Evolutionary conservation across 2,329 filamentous ascomycete genomes (phyloP).

Genomic region (Nothopassalora personata): DNA sequence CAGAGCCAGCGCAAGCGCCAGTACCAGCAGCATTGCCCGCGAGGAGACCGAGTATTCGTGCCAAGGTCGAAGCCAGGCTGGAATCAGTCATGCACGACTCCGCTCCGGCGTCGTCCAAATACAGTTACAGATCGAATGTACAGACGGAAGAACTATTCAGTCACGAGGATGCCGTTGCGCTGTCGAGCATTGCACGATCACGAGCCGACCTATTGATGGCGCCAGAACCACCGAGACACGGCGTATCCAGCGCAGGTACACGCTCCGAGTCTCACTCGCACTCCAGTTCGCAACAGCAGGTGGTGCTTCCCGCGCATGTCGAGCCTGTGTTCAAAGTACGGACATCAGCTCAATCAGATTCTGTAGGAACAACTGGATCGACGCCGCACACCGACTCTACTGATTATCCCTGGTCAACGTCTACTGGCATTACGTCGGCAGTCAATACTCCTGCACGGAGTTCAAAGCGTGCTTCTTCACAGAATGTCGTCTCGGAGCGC

Average conservation of each 20-base stretch:
- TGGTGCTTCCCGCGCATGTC: slow-evolving; percentile 24
- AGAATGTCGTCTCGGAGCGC: slow-evolving; percentile 25
- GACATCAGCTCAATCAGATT: slow-evolving; percentile 22
- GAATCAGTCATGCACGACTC: slow-evolving; percentile 9
- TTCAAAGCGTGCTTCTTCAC: slow-evolving; percentile 39
- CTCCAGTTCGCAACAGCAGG: slow-evolving; percentile 5
- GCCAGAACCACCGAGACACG: slow-evolving; percentile 8
- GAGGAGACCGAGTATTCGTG: slow-evolving; percentile 6
- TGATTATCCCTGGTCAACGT: slow-evolving; percentile 35
- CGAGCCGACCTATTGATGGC: slow-evolving; percentile 29
- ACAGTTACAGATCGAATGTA: slow-evolving; percentile 16
- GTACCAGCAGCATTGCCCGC: slow-evolving; percentile 6
- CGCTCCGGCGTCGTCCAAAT: slow-evolving; percentile 14
- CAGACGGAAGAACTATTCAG: slow-evolving; percentile 22
- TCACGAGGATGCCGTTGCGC: slow-evolving; percentile 2
- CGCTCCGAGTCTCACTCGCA: slow-evolving; percentile 22
- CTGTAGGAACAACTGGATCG: slow-evolving; percentile 31
- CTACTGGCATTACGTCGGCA: slow-evolving; percentile 41
- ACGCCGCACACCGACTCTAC: slow-evolving; percentile 41
- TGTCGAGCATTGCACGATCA: slow-evolving; percentile 17
- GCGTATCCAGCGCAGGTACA: slow-evolving; percentile 8
- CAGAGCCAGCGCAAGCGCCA: slow-evolving; percentile 1
- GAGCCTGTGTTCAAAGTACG: slow-evolving; percentile 28
- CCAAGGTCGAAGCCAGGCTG: slow-evolving; percentile 8
- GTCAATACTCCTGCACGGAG: slow-evolving; percentile 35